Base-by-base conservation (phyloP, 495 filamentous ascomycete species). In the Penicillium odoratum region DNA sequence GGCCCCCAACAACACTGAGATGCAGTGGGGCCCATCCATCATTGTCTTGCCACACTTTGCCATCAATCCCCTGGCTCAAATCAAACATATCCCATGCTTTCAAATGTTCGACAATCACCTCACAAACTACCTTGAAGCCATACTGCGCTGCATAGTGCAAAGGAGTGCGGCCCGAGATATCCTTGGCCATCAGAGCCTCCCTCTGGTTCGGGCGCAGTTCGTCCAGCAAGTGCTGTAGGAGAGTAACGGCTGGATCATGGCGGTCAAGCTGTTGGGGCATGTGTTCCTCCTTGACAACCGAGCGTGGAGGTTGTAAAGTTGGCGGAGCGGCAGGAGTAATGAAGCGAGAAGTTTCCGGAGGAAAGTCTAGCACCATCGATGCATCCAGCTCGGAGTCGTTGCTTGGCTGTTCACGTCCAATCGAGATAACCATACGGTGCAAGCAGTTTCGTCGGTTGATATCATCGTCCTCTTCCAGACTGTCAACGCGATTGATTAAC, bases 141-240 rank as follows among this genome's bases (percentile, higher is more conserved):
- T 94, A 96, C 73, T 97, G 91, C 0, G 94, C 94, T 4, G 91
- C 93, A 71, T 98, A 98, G 68, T 98, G 94, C 29, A 98, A 78
- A 28, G 94, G 92, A 34, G 92, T 85, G 9, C 94, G 90, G 5
- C 92, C 92, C 49, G 92, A 89, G 3, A 83, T 68, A 74, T 98
- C 94, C 55, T 79, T 85, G 21, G 81, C 80, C 45, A 81, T 74
- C 25, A 98, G 69, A 4, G 89, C 86, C n/a, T 64, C 51, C 10
- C 88, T 81, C 59, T 98, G 94, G 10, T 81, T 67, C 3, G 83
- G 80, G n/a, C 76, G 78, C 42, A 98, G 79, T 7, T 80, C 72
- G 25, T 91, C 83, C 13, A 98, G 77, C 18, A 97, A 65, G 67
- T 88, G 89, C 16, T 80, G 72, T 21, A 98, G 69, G n/a, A 95